Evolutionary conservation across 306 rosid genomes (phyloP), one percentile per base, ranked within the genome.

Genomic region (Cercis canadensis): DNA sequence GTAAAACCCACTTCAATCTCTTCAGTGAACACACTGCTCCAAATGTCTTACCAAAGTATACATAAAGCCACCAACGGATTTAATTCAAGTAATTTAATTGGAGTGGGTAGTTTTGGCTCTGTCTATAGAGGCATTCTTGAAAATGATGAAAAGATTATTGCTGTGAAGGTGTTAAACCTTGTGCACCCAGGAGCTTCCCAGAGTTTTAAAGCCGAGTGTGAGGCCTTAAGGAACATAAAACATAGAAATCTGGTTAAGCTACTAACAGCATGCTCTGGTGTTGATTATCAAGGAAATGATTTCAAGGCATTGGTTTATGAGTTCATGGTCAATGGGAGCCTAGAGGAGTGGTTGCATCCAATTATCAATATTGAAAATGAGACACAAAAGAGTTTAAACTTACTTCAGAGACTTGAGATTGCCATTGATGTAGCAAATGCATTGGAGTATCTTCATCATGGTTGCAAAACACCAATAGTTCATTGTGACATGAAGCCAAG

Each of bases 1-100:
- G 29, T 7, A 3, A 67, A 47, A 14, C 10, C 24, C 12, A 5
- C 15, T n/a, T n/a, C 15, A 1, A 37, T 8, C 32, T n/a, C 46
- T 21, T 19, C 7, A 4, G 46, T 13, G 57, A 5, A 15, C 34
- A 51, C n/a, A 11, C 66, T 21, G 29, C 3, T 24, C 29, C 39
- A 61, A 9, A 57, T 81, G 6, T 81, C 82, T 11, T 81, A 81
- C 24, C 18, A 45, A 11, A 75, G 68, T 46, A 68, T 81, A 21
- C 18, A 57, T 3, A 8, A 72, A 55, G 77, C 82, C 11, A 76
- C 82, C n/a, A 17, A 62, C 52, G 82, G 72, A 63, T n/a, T n/a
- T n/a, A n/a, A 72, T 56, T 44, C 64, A 17, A 46, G n/a, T 10
- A 77, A 53, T 21, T 5, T 58, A 40, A 67, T 67, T 17, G 74